Conservation (phyloP, 1,284 basidiomycete genomes). For the Rhodotorula mucilaginosa region DNA sequence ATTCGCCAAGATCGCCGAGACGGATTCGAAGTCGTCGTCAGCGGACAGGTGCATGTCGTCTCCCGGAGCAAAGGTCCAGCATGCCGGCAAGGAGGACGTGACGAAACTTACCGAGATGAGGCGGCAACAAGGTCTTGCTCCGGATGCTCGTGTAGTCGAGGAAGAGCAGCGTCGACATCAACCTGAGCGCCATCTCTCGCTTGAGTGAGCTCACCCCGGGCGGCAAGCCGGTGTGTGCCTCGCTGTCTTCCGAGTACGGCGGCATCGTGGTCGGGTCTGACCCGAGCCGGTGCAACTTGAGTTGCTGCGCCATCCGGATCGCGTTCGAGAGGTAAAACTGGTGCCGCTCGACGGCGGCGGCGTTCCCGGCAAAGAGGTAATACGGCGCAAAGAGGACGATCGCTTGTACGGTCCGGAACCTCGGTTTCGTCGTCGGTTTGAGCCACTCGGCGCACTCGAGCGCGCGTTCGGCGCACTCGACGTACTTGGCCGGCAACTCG, state of each 20-base stretch:
- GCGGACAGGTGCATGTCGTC: not conserved
- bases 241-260: constrained; percentile 4
- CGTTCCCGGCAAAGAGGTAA: constrained; percentile 9
- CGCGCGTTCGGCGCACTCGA: constrained; percentile 12
- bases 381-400: constrained; percentile 20
- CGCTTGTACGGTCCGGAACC: constrained; percentile 27
- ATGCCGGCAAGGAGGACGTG: not conserved
- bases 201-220: constrained; percentile 39
- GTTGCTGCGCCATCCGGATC: constrained; percentile 35
- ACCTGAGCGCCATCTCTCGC: constrained; percentile 33
- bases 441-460: constrained; percentile 33
- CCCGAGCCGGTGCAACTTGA: constrained; percentile 39
- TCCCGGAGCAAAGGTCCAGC: not conserved
- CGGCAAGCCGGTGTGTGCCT: constrained; percentile 39
- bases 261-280: constrained; percentile 34
- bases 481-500: constrained; percentile 9
- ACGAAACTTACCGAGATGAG: constrained; percentile 10
- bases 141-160: constrained; percentile 19
- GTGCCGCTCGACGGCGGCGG: constrained; percentile 30
- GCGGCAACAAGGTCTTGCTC: constrained; percentile 13
- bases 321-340: constrained; percentile 30
- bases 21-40: not conserved
- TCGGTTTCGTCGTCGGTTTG: constrained; percentile 5
- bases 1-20: no score
- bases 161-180: constrained; percentile 21